A percentile compares a stretch with the other conserved stretches of the same genome.
Evolutionary conservation across 805 yeast species (phyloP).

Genomic region (Tetrapisispora iriomotensis): DNA sequence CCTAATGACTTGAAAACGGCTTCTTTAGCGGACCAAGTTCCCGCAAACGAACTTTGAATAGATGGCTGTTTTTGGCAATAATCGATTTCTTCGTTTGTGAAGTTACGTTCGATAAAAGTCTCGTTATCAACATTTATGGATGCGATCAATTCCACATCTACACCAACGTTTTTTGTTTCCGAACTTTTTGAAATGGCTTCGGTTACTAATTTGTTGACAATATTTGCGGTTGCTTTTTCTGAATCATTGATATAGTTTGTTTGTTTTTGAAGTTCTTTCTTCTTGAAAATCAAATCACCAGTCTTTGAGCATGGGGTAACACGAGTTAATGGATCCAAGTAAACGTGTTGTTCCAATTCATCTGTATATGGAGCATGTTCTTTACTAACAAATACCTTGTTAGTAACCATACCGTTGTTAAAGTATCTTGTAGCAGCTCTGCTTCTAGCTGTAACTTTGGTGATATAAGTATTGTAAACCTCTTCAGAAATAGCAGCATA

Average conservation of each 20-base stretch:
- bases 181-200: slow-evolving; percentile 24
- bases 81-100: slow-evolving; percentile 67
- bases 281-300: slow-evolving; percentile 38
- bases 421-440: slow-evolving; percentile 86
- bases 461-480: slow-evolving; percentile 61
- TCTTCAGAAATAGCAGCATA: slow-evolving; percentile 67
- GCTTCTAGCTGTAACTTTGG: slow-evolving; percentile 70
- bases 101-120: slow-evolving; percentile 86
- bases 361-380: slow-evolving; percentile 87
- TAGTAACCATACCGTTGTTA: slow-evolving; percentile 89
- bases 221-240: slow-evolving; percentile 47
- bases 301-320: slow-evolving; percentile 19
- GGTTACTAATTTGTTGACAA: slow-evolving; percentile 48
- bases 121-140: slow-evolving; percentile 79
- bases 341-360: slow-evolving; percentile 80
- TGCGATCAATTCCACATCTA: slow-evolving; percentile 85
- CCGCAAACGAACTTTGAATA: slow-evolving; percentile 87
- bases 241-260: slow-evolving; percentile 34
- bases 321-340: slow-evolving; percentile 87
- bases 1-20: slow-evolving; percentile 96
- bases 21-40: slow-evolving; percentile 99
- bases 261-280: slow-evolving; percentile 41
- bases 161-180: slow-evolving; percentile 67
- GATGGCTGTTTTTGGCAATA: slow-evolving; percentile 69
- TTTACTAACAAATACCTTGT: slow-evolving; percentile 87